Base-by-base conservation (phyloP, 768 basidiomycete genomes). In the Calvatia gigantea region DNA sequence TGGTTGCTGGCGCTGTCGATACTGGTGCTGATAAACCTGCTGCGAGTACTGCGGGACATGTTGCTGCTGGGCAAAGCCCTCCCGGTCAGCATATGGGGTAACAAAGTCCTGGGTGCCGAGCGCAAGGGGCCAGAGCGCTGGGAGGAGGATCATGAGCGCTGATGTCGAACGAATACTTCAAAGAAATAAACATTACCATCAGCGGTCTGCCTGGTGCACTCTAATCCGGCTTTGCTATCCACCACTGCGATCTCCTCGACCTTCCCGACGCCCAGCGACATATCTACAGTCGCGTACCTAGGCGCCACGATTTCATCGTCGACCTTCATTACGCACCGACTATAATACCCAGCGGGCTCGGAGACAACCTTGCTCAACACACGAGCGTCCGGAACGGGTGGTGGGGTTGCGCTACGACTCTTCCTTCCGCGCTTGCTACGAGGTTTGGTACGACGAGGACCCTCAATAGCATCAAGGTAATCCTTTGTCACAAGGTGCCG, bases 401-500 rank as follows among this genome's bases (percentile, higher is more conserved):
- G 35, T 19, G 38, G 32, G 28, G 28, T 51, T 48, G 29, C n/a
- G 17, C 41, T 44, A n/a, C 51, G 51, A 12, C 23, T 38, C 19
- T 53, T 60, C n/a, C 61, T 55, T 15, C 56, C 59, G 14, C 59
- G 51, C 35, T 58, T 48, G 28, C 51, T 56, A 32, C 59, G 37
- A 6, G 65, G 45, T 37, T 57, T 52, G 15, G 64, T 63, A 29
- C 67, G 60, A 43, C 68, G 59, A 11, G 63, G 60, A 12, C 61
- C 56, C 44, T 73, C 72, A 35, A 76, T 61, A 29, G 11, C 44
- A 6, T 73, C 56, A 27, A 70, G 47, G 5, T 58, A 64, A 2
- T 63, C 59, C 23, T 67, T 66, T 43, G 73, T 55, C 35, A 55
- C 67, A 25, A 72, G 61, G 31, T 52, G 41, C 12, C 39, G 27